Percentiles rank a stretch among this genome's conserved stretches.
Conservation (phyloP, 306 rosid species). For the Sicyos baderoa region DNA sequence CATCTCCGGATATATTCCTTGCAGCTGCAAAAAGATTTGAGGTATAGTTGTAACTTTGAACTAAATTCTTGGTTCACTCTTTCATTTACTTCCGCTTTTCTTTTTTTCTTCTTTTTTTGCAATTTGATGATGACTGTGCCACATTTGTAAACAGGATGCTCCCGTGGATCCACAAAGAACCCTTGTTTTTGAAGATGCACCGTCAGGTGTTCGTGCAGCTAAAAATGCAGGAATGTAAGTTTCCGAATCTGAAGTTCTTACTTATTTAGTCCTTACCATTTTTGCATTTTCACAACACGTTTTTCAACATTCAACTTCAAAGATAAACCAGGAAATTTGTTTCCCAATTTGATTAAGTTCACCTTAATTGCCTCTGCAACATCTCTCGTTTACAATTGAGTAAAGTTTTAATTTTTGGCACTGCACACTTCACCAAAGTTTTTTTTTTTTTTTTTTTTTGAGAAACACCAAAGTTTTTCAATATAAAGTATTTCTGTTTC, state of each 20-base stretch:
- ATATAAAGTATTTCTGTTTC: background rate
- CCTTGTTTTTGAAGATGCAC: slow-evolving; percentile 96
- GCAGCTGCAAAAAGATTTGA: slow-evolving; percentile 89
- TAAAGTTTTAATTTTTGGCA: background rate
- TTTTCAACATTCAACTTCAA: background rate
- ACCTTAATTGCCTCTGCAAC: background rate
- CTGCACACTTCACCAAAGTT: no score
- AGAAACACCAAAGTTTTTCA: background rate
- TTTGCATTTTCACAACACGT: background rate
- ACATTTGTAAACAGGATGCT: slow-evolving; percentile 46
- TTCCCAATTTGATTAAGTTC: background rate
- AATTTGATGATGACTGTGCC: slow-evolving; percentile 18
- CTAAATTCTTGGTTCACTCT: background rate
- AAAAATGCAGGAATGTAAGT: slow-evolving; percentile 93
- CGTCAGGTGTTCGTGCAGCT: slow-evolving; percentile 86
- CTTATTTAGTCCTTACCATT: background rate
- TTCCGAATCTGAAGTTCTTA: slow-evolving; percentile 14
- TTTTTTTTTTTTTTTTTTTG: no score
- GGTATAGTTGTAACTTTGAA: slow-evolving; percentile 36
- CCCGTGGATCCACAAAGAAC: slow-evolving; percentile 46
- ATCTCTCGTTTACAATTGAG: background rate
- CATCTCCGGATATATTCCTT: slow-evolving; percentile 81
- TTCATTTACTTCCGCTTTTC: background rate
- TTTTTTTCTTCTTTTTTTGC: slow-evolving; percentile 17
- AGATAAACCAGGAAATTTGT: background rate